Percentiles rank a stretch among this genome's conserved stretches.
Evolutionary conservation across 306 rosid species (phyloP).

Genomic region (Cicer bijugum): DNA sequence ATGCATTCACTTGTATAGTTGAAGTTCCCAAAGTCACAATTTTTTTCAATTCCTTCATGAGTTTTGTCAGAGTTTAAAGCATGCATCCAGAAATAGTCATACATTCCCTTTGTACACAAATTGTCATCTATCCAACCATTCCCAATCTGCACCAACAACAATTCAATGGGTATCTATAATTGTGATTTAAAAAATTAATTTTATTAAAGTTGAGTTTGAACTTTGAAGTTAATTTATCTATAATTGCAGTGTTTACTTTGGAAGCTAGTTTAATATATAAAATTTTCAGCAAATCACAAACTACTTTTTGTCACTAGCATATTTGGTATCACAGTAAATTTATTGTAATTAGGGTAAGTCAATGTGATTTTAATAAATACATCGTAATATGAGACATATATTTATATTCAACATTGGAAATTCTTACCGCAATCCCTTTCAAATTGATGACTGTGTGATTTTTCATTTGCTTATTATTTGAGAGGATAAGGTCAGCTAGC

Average conservation of each 20-base stretch:
- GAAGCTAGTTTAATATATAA: no score
- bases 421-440: conserved; percentile 68
- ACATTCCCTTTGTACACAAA: conserved; percentile 45
- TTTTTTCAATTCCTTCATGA: conserved; percentile 47
- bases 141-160: conserved; percentile 55
- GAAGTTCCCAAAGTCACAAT: conserved; percentile 48
- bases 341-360: no score
- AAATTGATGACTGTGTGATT: conserved; percentile 52
- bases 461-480: conserved; percentile 39
- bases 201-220: no score
- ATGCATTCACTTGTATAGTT: conserved; percentile 42
- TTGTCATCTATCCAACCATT: conserved; percentile 68
- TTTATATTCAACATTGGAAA: neutral
- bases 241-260: no score
- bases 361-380: no score
- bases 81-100: conserved; percentile 62
- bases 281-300: no score
- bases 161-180: neutral
- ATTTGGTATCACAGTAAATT: no score
- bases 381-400: no score
- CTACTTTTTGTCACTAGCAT: no score
- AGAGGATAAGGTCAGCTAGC: conserved; percentile 57
- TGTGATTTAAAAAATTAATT: neutral
- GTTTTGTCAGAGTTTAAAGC: conserved; percentile 63
- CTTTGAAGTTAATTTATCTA: no score